Percentiles rank a stretch among this genome's conserved stretches.
Evolutionary conservation across 306 rosid genomes (phyloP).

Genomic region (Fragaria vesca): DNA sequence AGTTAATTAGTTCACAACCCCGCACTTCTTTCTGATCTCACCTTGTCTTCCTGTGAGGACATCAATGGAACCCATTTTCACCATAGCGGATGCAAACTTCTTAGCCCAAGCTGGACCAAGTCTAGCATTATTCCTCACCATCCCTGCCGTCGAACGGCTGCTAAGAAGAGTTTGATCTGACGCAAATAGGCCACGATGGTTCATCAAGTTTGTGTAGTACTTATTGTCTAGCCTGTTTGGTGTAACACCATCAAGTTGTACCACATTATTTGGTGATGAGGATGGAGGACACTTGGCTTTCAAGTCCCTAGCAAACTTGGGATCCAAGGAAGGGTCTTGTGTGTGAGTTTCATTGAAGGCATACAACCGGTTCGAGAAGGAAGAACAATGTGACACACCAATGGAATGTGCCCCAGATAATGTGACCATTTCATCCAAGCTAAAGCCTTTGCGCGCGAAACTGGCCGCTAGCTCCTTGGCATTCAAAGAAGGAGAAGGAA

Average conservation of each 20-base stretch:
- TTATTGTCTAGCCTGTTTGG: conserved; percentile 25
- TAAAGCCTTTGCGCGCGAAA: conserved; percentile 21
- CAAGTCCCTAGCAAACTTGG: conserved; percentile 18
- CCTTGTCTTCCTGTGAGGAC: conserved; percentile 32
- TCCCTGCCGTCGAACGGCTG: conserved; percentile 7
- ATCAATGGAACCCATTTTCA: conserved; percentile 39
- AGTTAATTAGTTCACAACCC: conserved; percentile 15
- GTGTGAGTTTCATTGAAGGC: conserved; percentile 33
- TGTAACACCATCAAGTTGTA: conserved; percentile 24
- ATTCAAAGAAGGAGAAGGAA: conserved; percentile 18
- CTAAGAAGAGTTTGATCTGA: conserved; percentile 35
- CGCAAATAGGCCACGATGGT: conserved; percentile 18
- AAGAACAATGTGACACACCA: conserved; percentile 34
- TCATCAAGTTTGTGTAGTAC: conserved; percentile 25
- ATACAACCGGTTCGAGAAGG: conserved; percentile 26
- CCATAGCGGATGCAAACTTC: conserved; percentile 38
- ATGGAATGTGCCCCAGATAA: conserved; percentile 49
- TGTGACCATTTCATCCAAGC: conserved; percentile 42
- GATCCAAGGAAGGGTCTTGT: conserved; percentile 38
- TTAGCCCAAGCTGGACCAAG: conserved; percentile 23
- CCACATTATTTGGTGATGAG: neutral
- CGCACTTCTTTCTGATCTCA: conserved; percentile 36
- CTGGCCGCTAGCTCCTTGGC: conserved; percentile 11
- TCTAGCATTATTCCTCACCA: conserved; percentile 30
- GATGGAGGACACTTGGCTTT: conserved; percentile 27